Base-by-base conservation (phyloP, 2,329 filamentous ascomycete species). In the Penicillium olsonii region DNA sequence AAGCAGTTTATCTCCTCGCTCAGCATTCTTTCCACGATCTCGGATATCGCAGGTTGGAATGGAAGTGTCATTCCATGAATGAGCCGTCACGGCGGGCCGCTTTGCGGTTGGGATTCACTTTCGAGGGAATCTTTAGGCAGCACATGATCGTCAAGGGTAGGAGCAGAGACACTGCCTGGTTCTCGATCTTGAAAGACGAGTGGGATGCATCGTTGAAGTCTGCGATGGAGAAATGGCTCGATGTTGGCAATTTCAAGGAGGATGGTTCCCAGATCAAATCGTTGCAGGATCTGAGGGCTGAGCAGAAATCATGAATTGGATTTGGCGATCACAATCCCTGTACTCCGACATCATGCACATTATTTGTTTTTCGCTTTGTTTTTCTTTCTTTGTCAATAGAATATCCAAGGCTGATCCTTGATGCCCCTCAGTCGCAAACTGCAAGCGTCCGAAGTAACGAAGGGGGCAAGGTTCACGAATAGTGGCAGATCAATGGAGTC, bases 31-130 rank as follows among this genome's bases (percentile, higher is more conserved):
- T 87, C 55, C 76, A 80, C 3, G 71, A 75, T 2, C 61, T 85
- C 18, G 74, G 78, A 0, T 84, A 82, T 60, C 65, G 77, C 3
- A 71, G 84, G 7, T 76, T 84, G 4, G 83, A 86, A 63, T 87
- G 84, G 84, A 87, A 87, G 59, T 83, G 81, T 45, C 77, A 87
- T 60, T 56, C 73, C 14, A 67, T 83, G 10, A 87, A 87, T 60
- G 69, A 57, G 29, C 70, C 77, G 0, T 84, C 81, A 37, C 68
- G 74, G 12, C 68, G 75, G 4, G 83, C 84, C 0, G 84, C 84
- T 0, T 48, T 68, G 55, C 69, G 84, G 2, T 63, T 85, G 8
- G 84, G 84, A 0, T 87, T 86, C 56, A 64, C 64, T 0, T 81
- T 69, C 56, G 84, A 87, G 63, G 84, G 84, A 0, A 59, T 77